A percentile compares a stretch with the other conserved stretches of the same genome.
phyloP scores from a whole-genome alignment of 768 basidiomycete genomes.

The Favolaschia claudopus region DNA sequence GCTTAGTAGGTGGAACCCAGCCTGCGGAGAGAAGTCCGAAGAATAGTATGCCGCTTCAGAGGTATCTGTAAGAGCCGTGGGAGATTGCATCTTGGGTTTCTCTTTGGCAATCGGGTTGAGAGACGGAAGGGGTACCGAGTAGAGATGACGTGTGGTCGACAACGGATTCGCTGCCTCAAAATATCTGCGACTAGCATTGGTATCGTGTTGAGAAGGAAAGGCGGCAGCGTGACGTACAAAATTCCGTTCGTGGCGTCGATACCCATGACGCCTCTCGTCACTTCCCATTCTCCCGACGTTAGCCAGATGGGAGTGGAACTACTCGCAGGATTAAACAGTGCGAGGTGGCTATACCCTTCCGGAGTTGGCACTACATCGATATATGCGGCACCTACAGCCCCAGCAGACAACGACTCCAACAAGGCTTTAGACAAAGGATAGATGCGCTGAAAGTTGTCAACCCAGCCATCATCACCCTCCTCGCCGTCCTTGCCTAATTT shows the following conservation, averaged over 20 bases:
- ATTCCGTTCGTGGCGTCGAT: constrained; percentile 72
- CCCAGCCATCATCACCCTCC: constrained; percentile 93
- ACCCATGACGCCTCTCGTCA: constrained; percentile 74
- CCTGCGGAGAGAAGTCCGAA: constrained; percentile 83
- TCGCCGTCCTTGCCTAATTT: constrained; percentile 85
- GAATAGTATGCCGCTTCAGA: constrained; percentile 63
- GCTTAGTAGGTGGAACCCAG: constrained; percentile 81
- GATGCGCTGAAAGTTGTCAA: constrained; percentile 76
- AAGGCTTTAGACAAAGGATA: constrained; percentile 54
- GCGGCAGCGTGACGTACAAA: constrained; percentile 62
- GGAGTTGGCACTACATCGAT: constrained; percentile 86
- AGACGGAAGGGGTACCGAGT: constrained; percentile 76
- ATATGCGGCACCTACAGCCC: constrained; percentile 65
- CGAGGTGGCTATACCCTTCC: constrained; percentile 92
- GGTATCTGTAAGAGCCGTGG: constrained; percentile 42
- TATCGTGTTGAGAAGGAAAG: constrained; percentile 21
- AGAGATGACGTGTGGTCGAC: constrained; percentile 85
- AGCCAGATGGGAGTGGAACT: constrained; percentile 79
- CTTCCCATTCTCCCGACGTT: constrained; percentile 91
- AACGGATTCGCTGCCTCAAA: constrained; percentile 87
- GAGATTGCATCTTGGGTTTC: constrained; percentile 60
- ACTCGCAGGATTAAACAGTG: constrained; percentile 83
- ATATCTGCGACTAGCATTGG: constrained; percentile 64
- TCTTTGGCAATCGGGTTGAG: constrained; percentile 41
- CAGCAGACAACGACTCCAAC: constrained; percentile 23